Percentiles rank a stretch among this genome's conserved stretches.
These are phyloP conservation scores for Melastoma malabathricum DNA, from an alignment of 345 rosid genomes.

Conservation along the genomic window DNA sequence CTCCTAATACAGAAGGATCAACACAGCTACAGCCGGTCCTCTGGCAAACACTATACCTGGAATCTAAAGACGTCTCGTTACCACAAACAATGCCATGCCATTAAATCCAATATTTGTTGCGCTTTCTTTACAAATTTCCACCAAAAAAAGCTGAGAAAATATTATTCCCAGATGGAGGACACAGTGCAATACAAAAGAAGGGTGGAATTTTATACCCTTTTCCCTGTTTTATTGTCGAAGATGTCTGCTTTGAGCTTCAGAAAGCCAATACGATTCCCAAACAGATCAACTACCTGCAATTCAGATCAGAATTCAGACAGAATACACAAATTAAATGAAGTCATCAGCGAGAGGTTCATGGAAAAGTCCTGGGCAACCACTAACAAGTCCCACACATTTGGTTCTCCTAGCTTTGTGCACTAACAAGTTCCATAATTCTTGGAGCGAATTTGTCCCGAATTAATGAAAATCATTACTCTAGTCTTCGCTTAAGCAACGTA, in stretches of 20 bases:
- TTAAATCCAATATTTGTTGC: no score
- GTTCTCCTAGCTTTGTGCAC: no score
- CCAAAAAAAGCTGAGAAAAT: no score
- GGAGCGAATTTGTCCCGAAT: no score
- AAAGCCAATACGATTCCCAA: slow-evolving; percentile 68
- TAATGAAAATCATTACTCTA: no score
- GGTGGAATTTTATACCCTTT: slow-evolving; percentile 31
- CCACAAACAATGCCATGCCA: background rate
- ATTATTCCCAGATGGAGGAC: no score
- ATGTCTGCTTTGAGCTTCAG: slow-evolving; percentile 80
- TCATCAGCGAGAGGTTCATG: background rate
- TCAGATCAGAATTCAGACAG: background rate
- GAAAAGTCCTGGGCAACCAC: no score
- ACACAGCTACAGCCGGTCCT: slow-evolving; percentile 85
- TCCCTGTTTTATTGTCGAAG: slow-evolving; percentile 42
- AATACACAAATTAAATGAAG: background rate
- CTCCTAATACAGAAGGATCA: slow-evolving; percentile 61
- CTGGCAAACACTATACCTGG: slow-evolving; percentile 96
- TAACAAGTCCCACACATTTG: no score
- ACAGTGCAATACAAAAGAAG: background rate
- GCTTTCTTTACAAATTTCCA: no score
- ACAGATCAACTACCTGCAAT: slow-evolving; percentile 84
- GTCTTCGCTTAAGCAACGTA: no score
- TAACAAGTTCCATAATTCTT: no score
- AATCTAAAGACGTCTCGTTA: slow-evolving; percentile 43